Conservation (phyloP, 768 basidiomycete genomes). For the Pleurotus cornucopiae region DNA sequence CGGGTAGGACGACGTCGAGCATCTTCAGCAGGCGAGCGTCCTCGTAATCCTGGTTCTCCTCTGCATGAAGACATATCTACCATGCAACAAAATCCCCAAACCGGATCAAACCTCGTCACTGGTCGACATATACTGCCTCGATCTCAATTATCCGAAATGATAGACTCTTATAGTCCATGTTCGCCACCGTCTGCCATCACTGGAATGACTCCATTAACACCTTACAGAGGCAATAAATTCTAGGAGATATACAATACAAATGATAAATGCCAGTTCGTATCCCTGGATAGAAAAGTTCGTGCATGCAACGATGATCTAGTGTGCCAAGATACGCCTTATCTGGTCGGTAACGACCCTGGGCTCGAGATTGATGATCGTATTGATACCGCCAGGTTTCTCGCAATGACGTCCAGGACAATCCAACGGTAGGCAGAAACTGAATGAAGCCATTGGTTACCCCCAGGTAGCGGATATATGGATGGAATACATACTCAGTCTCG, state of each 20-base stretch:
- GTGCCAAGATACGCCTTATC: background rate
- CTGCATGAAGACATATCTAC: too few relatives aligned
- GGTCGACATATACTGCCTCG: conserved; percentile 8
- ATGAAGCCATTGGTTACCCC: background rate
- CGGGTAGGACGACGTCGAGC: conserved; percentile 35
- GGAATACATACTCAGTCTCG: background rate
- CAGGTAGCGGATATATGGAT: background rate
- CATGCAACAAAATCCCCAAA: background rate
- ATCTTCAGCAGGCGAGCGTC: conserved; percentile 41
- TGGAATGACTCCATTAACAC: background rate
- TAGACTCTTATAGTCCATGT: background rate
- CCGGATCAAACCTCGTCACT: background rate
- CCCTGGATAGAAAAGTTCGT: too few relatives aligned
- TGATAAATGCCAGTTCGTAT: too few relatives aligned
- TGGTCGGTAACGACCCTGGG: conserved; percentile 1
- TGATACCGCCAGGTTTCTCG: background rate
- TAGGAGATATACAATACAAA: too few relatives aligned
- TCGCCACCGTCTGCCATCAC: too few relatives aligned
- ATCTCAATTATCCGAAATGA: conserved; percentile 4
- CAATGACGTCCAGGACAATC: conserved; percentile 1
- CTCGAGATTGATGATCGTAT: background rate
- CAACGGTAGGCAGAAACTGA: background rate
- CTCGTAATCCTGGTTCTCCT: background rate
- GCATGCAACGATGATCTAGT: too few relatives aligned
- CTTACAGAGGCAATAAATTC: background rate